Evolutionary conservation across 352 stramenopile genomes (phyloP).

Genomic region (Hyaloperonospora brassicae): DNA sequence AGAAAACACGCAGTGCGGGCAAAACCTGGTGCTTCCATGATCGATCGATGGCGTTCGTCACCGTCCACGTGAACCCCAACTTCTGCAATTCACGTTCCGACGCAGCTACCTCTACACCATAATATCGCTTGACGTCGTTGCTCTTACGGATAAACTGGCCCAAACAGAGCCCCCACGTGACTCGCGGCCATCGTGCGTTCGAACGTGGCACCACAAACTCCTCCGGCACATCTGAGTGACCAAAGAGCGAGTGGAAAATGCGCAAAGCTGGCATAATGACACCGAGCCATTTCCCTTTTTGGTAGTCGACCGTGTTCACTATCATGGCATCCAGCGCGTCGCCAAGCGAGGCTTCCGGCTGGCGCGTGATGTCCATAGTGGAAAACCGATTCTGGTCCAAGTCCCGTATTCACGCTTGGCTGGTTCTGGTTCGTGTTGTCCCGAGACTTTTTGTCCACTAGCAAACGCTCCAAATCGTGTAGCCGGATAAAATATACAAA

Average conservation of each 20-base stretch:
- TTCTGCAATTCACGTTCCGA: too few species aligned
- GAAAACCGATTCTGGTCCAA: slow-evolving; percentile 1
- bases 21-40: slow-evolving; percentile 20
- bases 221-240: slow-evolving; percentile 15
- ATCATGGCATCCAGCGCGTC: slow-evolving; percentile 14
- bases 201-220: slow-evolving; percentile 19
- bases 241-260: slow-evolving; percentile 18
- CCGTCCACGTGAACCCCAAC: slow-evolving; percentile 15
- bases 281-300: slow-evolving; percentile 15
- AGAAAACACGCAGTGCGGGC: slow-evolving; percentile 16
- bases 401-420: too few species aligned
- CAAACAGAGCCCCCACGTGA: slow-evolving; percentile 17
- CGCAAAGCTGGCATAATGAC: slow-evolving; percentile 11
- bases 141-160: slow-evolving; percentile 18
- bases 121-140: slow-evolving; percentile 16
- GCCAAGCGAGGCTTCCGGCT: slow-evolving; percentile 10
- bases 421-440: too few species aligned
- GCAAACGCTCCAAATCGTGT: too few species aligned
- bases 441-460: too few species aligned
- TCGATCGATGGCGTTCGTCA: slow-evolving; percentile 17
- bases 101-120: slow-evolving; percentile 11
- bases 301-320: slow-evolving; percentile 4
- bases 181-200: slow-evolving; percentile 11
- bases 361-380: slow-evolving; percentile 14
- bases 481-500: too few species aligned